These are phyloP conservation scores for Blastomyces emzantsi DNA, from an alignment of 2,329 filamentous ascomycete genomes.

Conservation along the genomic window DNA sequence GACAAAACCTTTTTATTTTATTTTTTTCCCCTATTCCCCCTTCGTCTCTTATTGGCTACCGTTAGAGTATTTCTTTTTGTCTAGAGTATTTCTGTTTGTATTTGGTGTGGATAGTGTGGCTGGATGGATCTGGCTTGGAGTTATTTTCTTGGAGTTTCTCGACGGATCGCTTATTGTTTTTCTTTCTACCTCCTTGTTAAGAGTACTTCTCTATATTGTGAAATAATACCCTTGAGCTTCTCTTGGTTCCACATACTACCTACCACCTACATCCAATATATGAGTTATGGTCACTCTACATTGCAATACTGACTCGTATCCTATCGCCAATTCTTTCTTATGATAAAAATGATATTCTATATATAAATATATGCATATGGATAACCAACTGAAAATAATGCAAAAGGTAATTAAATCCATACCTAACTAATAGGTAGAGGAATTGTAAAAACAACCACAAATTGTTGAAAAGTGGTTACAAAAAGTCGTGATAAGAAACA, in stretches of 20 bases:
- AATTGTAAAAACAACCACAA: background rate
- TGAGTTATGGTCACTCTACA: background rate
- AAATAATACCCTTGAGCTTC: background rate
- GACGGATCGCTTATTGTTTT: background rate
- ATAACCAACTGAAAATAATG: background rate
- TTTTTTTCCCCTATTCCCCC: background rate
- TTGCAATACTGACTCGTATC: background rate
- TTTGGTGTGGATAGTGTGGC: background rate
- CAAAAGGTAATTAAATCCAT: background rate
- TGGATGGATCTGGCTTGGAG: background rate
- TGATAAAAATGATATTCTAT: background rate
- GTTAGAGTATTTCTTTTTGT: background rate
- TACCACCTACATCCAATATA: background rate
- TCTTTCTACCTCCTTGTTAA: background rate
- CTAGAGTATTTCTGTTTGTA: background rate
- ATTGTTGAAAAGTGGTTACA: slow-evolving; percentile 1
- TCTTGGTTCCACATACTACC: background rate
- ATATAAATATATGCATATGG: background rate
- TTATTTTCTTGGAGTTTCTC: background rate
- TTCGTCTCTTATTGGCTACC: background rate
- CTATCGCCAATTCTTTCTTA: background rate
- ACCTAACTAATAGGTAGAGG: background rate
- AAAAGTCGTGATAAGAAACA: background rate
- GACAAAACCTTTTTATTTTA: too few species aligned
- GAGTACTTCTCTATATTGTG: background rate